These are phyloP conservation scores for Mortierella sp. DNA, from an alignment of 371 early-diverging fungal species.

Conservation along the genomic window DNA sequence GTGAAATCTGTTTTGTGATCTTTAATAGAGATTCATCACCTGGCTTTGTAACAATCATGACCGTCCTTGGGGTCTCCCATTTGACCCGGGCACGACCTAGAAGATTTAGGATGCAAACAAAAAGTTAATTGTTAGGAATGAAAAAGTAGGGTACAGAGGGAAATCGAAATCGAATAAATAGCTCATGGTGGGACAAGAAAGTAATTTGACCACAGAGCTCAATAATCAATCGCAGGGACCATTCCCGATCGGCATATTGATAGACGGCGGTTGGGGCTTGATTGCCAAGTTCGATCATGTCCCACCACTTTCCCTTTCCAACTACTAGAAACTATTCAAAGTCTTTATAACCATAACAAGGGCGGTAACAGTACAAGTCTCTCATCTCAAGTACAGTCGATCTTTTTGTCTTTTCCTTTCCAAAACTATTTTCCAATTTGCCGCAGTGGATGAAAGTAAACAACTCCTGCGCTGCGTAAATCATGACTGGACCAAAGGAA, in stretches of 20 bases:
- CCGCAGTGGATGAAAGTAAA: no score
- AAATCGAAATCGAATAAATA: no score
- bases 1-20: slow-evolving; percentile 84
- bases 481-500: background rate
- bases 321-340: background rate
- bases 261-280: background rate
- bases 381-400: no score
- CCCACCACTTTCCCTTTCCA: no score
- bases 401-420: background rate
- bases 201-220: background rate
- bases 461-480: background rate
- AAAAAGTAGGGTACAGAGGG: no score
- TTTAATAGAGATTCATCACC: slow-evolving; percentile 81
- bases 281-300: background rate
- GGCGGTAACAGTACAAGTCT: no score
- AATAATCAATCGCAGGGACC: background rate
- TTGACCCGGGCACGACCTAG: slow-evolving; percentile 62
- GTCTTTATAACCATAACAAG: no score
- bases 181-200: slow-evolving; percentile 15
- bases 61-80: slow-evolving; percentile 78
- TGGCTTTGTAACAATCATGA: slow-evolving; percentile 93
- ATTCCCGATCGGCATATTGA: background rate
- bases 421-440: background rate
- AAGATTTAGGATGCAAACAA: no score
- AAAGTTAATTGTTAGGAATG: background rate